Percentiles rank a stretch among this genome's conserved stretches.
phyloP scores from a whole-genome alignment of 208 protist species.

The Acanthamoeba triangularis region DNA sequence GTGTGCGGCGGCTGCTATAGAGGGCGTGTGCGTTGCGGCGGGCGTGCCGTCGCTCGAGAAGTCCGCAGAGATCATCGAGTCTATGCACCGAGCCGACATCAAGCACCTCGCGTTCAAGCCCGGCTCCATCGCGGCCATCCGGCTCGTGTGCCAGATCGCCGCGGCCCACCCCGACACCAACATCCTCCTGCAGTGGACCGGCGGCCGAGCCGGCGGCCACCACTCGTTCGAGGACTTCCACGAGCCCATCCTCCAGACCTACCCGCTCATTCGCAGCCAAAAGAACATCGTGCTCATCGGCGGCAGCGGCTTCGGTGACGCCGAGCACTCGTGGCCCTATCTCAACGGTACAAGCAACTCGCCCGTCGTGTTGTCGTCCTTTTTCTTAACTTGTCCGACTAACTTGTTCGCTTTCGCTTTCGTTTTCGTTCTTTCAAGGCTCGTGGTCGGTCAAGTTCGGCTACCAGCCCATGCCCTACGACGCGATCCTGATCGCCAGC shows the following conservation, averaged over 20 bases:
- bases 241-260: constrained; percentile 91
- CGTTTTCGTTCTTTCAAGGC: constrained; percentile 53
- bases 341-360: constrained; percentile 23
- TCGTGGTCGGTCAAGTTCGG: constrained; percentile 87
- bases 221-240: constrained; percentile 92
- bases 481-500: constrained; percentile 90
- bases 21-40: constrained; percentile 89
- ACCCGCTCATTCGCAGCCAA: constrained; percentile 86
- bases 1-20: background rate
- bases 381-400: no score
- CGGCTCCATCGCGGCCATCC: constrained; percentile 87
- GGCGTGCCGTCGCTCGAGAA: constrained; percentile 89
- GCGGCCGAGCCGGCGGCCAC: constrained; percentile 91
- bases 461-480: constrained; percentile 90
- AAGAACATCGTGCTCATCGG: constrained; percentile 91
- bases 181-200: constrained; percentile 92
- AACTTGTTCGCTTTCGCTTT: background rate
- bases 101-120: constrained; percentile 91
- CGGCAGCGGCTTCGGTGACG: constrained; percentile 90
- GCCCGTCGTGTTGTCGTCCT: background rate
- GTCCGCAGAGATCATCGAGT: constrained; percentile 87
- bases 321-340: constrained; percentile 79
- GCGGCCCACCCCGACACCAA: constrained; percentile 82
- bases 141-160: constrained; percentile 88
- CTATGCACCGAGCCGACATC: constrained; percentile 81